Evolutionary conservation across 257 asterid genomes (phyloP), one percentile per base, ranked within the genome.

Genomic region (Henckelia pumila): DNA sequence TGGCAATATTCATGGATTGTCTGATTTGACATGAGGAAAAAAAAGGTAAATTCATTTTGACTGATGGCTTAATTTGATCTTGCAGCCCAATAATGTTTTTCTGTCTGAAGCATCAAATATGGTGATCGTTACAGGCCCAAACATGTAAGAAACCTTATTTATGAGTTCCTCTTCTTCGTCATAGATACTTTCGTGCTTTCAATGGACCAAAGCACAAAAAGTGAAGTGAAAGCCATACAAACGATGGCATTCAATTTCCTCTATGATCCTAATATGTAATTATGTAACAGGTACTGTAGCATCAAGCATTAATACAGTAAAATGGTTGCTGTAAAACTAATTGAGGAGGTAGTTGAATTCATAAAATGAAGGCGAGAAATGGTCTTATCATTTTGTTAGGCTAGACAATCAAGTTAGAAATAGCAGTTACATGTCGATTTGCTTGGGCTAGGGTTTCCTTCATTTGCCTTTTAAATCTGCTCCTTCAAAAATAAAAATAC

Each of bases 31-130:
- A 55, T 19, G 8, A 23, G 50, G 10, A 24, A 49, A 57, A 67
- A 63, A 24, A 55, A 25, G 63, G 33, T 71, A 50, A 30, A 64
- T 59, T 59, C 69, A 69, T 70, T 53, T 71, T 71, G 53, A 63
- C 57, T 58, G 68, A 67, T 71, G 44, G 26, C 13, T 30, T 67
- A 70, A 35, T 76, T 73, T 75, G 16, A 74, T 79, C 78, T 70
- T 81, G 79, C 97, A 93, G 98, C 94, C 96, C 73, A 93, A 93
- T 84, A 86, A 85, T 69, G 87, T 90, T 63, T 90, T 85, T 80
- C 97, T 93, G 56, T 90, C 99, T 68, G 99, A 90, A 79, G 96
- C 97, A 75, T 91, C 99, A 77, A 90, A 90, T 76, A 88, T 90
- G 96, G 83, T 87, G 47, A 75, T 90, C 63, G 95, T 93, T 76